Base-by-base conservation (phyloP, 352 stramenopile species). In the Hyphochytrium catenoides region DNA sequence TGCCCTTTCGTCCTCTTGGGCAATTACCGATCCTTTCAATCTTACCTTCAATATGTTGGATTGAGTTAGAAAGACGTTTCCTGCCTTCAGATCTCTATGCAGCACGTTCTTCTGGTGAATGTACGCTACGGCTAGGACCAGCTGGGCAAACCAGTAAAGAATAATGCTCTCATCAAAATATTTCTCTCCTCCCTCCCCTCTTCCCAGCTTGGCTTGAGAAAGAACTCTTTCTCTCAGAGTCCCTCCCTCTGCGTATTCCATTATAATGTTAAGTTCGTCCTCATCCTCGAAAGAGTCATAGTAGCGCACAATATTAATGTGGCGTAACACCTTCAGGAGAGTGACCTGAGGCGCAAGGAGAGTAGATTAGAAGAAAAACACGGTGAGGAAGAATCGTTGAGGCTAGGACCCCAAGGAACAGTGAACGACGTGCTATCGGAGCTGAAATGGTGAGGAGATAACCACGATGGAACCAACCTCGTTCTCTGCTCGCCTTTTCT, bases 71-170 rank as follows among this genome's bases (percentile, higher is more conserved):
- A 86, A 86, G 16, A 86, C 61, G 34, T 86, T 86, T 39, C 79
- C 64, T 19, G 71, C 68, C 48, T 86, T 86, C 2, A 86, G 39
- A 30, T 86, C 71, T 20, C 71, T 69, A 29, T 86, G 71, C 16
- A 86, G 43, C 36, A 86, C 67, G 38, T 82, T 82, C 48, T 82
- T 81, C 32, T 63, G 66, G 44, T 86, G 71, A 18, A 86, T 83
- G 48, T 86, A 83, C 7, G 64, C 63, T 14, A 83, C 65, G 4
- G 68, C 68, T 14, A 82, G 46, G 39, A 81, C 63, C 1, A 85
- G 52, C 38, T 85, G 70, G 14, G 68, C 64, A 33, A 85, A 85
- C 68, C 68, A 85, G 20, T 52, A 74, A 63, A 82, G 75, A 46
- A 83, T 78, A 4, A 76, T 60, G 7, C 62, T 48, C 41, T 86